Evolutionary conservation across 306 rosid species (phyloP).

Genomic region (Acmispon strigosus): DNA sequence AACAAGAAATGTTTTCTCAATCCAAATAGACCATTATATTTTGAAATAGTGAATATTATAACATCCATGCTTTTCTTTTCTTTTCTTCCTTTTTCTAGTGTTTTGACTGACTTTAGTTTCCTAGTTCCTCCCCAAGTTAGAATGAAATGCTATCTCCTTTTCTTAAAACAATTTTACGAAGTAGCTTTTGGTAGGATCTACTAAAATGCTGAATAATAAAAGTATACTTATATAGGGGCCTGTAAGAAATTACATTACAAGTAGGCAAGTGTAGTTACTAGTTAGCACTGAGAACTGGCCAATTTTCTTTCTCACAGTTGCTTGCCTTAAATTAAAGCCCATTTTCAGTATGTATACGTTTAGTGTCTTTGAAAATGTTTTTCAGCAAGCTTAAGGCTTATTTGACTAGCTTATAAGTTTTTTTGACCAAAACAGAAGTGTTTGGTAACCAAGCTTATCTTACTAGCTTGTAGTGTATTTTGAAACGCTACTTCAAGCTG

Average conservation of each 20-base stretch:
- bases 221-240: background rate
- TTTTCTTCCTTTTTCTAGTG: no score
- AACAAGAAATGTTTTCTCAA: no score
- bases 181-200: background rate
- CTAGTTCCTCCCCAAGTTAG: background rate
- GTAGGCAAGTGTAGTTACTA: background rate
- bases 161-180: background rate
- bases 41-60: no score
- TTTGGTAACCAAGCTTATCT: no score
- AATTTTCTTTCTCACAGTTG: background rate
- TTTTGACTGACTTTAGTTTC: background rate
- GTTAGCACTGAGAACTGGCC: background rate
- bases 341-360: background rate
- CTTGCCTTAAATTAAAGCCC: background rate
- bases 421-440: no score
- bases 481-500: no score
- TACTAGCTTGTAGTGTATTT: no score
- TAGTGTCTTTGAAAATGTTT: no score
- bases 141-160: background rate
- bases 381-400: no score
- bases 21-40: no score
- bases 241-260: background rate
- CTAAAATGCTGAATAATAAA: background rate
- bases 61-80: no score
- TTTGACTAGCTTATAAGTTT: no score